phyloP scores from a whole-genome alignment of 2,329 filamentous ascomycete species.

The Nannizzia gypsea region DNA sequence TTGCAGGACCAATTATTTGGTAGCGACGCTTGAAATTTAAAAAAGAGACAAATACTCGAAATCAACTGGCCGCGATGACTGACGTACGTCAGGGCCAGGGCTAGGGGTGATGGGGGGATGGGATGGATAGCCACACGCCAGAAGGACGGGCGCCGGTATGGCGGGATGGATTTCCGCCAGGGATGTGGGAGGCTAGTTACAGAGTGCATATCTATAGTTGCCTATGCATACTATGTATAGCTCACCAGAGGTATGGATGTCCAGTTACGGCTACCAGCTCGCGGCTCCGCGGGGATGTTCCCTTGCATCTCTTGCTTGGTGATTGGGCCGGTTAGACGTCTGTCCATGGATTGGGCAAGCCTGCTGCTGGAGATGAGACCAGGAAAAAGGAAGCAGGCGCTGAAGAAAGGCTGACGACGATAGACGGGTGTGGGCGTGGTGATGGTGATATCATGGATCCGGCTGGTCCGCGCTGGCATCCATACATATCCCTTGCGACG shows the following conservation, averaged over 20 bases:
- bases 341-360: neutral
- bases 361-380: neutral
- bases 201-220: neutral
- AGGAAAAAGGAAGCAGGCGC: neutral
- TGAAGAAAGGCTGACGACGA: neutral
- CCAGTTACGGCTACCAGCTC: neutral
- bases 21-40: neutral
- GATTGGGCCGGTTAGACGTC: constrained; percentile 1
- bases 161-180: constrained; percentile 1
- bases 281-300: neutral
- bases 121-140: neutral
- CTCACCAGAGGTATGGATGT: neutral
- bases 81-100: neutral
- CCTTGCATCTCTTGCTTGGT: neutral
- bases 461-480: neutral
- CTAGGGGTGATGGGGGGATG: neutral
- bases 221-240: neutral
- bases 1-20: neutral
- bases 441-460: neutral
- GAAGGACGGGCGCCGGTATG: neutral
- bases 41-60: neutral
- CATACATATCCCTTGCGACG: neutral
- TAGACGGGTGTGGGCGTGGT: too few species aligned
- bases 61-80: neutral
- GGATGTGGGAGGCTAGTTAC: neutral